A percentile compares a stretch with the other conserved stretches of the same genome.
Evolutionary conservation across 2,329 filamentous ascomycete genomes (phyloP).

Genomic region (Fusarium denticulatum): DNA sequence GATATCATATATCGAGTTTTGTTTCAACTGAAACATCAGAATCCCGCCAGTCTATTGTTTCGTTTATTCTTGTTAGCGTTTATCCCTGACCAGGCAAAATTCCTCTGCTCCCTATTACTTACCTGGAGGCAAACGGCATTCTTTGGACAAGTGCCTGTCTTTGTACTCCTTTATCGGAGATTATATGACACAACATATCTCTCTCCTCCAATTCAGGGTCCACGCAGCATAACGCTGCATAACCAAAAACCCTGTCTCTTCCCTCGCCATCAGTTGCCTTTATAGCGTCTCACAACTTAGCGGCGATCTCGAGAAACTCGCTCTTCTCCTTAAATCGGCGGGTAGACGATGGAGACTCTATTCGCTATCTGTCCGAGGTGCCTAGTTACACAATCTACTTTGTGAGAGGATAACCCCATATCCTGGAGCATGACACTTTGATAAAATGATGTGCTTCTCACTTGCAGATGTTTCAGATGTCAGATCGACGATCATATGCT

Average conservation of each 20-base stretch:
- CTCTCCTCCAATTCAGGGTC: slow-evolving; percentile 54
- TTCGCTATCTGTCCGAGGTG: slow-evolving; percentile 57
- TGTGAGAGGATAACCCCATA: slow-evolving; percentile 65
- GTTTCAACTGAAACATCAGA: not conserved
- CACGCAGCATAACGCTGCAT: slow-evolving; percentile 39
- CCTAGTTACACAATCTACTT: slow-evolving; percentile 69
- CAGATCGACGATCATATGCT: not conserved
- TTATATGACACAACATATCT: slow-evolving; percentile 51
- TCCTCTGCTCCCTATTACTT: not conserved
- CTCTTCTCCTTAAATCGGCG: slow-evolving; percentile 58
- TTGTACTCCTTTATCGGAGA: slow-evolving; percentile 44
- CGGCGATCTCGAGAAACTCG: slow-evolving; percentile 48
- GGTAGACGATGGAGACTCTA: slow-evolving; percentile 52
- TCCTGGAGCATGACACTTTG: not conserved
- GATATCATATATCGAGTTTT: not conserved
- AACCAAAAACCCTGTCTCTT: slow-evolving; percentile 37
- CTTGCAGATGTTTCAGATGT: not conserved
- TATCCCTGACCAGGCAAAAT: not conserved
- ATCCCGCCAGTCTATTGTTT: not conserved
- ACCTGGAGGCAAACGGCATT: too few species aligned
- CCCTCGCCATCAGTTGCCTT: slow-evolving; percentile 52
- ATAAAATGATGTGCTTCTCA: not conserved
- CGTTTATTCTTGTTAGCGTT: not conserved
- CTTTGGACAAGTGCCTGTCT: slow-evolving; percentile 9
- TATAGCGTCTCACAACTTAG: slow-evolving; percentile 53